Evolutionary conservation across 805 yeast genomes (phyloP), one percentile per base, ranked within the genome.

Genomic region (Saccharomycopsis fermentans): DNA sequence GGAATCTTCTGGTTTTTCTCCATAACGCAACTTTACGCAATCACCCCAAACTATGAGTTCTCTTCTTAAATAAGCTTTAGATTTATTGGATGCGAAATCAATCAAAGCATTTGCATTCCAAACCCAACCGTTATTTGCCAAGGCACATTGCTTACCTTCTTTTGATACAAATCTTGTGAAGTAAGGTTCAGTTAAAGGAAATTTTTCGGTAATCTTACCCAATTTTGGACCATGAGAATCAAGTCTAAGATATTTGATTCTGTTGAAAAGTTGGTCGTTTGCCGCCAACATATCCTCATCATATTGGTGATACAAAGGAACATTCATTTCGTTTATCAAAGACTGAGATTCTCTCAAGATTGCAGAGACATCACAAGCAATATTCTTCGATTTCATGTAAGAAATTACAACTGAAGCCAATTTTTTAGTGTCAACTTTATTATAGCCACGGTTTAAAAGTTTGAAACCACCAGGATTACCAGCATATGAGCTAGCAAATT

Each of bases 41-140:
- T 92, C 99, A 2, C 96, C 94, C 99, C 99, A 92, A 27, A 92
- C 88, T 64, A 92, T 90, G 12, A 92, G 96, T 70, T 92, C 97
- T 68, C 99, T 81, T 56, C 96, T 78, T 55, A 92, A 72, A 68
- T 94, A 92, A 3, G 95, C 91, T 67, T 81, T 86, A 4, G 96
- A 82, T 57, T 83, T 65, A 32, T 77, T 70, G 0, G 96, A 86
- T 0, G 98, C 99, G 78, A 92, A 92, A 72, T 92, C 98, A 2
- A 89, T 86, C 59, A 91, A 72, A 1, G 98, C 97, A 64, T 92
- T 84, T 11, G 96, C 97, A 56, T 89, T 91, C 99, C 99, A 92
- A 58, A 94, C 90, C 97, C 98, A 92, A 53, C 99, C 99, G 67
- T 94, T 92, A 68, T 94, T 94, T 3, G 96, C 98, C 60, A 92